Evolutionary conservation across 2,329 filamentous ascomycete genomes (phyloP), one percentile per base, ranked within the genome.

Genomic region (Cladosporium halotolerans): DNA sequence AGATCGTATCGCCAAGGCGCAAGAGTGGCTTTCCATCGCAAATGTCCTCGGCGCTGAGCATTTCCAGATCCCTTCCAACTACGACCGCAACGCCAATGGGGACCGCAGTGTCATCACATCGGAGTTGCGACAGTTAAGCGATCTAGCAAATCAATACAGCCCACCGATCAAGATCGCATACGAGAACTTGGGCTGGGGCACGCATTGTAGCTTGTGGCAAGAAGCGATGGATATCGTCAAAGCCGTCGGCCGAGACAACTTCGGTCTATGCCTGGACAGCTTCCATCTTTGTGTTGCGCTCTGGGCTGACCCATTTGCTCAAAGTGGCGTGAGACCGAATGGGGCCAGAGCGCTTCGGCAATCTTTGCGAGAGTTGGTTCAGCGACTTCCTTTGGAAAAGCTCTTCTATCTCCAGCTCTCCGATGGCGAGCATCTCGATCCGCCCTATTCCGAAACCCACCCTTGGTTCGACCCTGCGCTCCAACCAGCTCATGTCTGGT

Each of bases 181-280:
- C 38, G 70, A 72, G 53, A 56, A 59, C 7, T 16, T 70, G 3
- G 55, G 65, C 0, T 72, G 70, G 68, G 61, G 63, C 6, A 64
- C 58, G 1, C 59, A 66, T 44, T 62, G 61, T 50, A 63, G 63
- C 0, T 65, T 65, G 39, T 72, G 69, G 70, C 63, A 72, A 36
- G 56, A 59, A 2, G 61, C 66, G 0, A 45, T 72, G 13, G 36
- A 60, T 1, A 50, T 69, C 2, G 60, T 65, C 0, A 33, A 63
- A 5, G 45, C 55, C 0, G 69, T 72, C 1, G 44, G 67, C 28
- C 58, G 69, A 3, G 28, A 56, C 0, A 72, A 72, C 45, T 73
- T 72, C 43, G 68, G 70, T 0, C 55, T 71, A 0, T 72, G 70
- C 44, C 58, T 72, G 7, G 70, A 72, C 50, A 70, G 55, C 0